Percentiles rank a stretch among this genome's conserved stretches.
Conservation (phyloP, 176 grass and related monocot species). For the Aechmea fasciata region DNA sequence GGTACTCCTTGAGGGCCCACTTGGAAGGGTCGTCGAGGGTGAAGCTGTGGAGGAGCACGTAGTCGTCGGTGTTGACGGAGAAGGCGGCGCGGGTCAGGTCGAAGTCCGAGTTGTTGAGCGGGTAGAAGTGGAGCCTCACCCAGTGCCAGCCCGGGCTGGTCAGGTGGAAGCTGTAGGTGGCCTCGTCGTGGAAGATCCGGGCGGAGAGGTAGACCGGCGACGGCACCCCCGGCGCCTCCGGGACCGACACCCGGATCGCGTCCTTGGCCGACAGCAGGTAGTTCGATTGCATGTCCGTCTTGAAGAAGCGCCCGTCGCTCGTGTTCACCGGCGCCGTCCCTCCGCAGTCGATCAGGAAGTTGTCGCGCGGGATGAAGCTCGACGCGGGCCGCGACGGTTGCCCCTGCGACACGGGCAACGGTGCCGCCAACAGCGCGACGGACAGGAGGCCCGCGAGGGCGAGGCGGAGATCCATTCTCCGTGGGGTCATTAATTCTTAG, state of each 20-base stretch:
- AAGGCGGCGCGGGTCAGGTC: conserved; percentile 51
- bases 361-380: conserved; percentile 55
- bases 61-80: conserved; percentile 41
- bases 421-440: no score
- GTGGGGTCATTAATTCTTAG: background rate
- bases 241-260: conserved; percentile 33
- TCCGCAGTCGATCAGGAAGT: conserved; percentile 76
- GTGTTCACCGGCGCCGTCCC: conserved; percentile 14
- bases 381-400: background rate
- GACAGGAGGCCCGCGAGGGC: background rate
- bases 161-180: conserved; percentile 71
- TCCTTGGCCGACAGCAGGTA: conserved; percentile 52
- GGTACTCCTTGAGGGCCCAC: conserved; percentile 59
- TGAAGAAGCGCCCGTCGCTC: conserved; percentile 46
- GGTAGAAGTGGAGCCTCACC: conserved; percentile 66
- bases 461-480: conserved; percentile 1
- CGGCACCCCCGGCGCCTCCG: conserved; percentile 23
- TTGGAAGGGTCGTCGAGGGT: conserved; percentile 28
- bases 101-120: conserved; percentile 45
- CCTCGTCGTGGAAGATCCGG: conserved; percentile 57
- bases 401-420: background rate
- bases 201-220: conserved; percentile 55
- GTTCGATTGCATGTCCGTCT: conserved; percentile 58
- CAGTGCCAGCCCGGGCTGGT: conserved; percentile 59
- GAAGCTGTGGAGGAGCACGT: conserved; percentile 88